A percentile compares a stretch with the other conserved stretches of the same genome.
These are phyloP conservation scores for Thelonectria rubi DNA, from an alignment of 2,329 filamentous ascomycete genomes.

Conservation along the genomic window DNA sequence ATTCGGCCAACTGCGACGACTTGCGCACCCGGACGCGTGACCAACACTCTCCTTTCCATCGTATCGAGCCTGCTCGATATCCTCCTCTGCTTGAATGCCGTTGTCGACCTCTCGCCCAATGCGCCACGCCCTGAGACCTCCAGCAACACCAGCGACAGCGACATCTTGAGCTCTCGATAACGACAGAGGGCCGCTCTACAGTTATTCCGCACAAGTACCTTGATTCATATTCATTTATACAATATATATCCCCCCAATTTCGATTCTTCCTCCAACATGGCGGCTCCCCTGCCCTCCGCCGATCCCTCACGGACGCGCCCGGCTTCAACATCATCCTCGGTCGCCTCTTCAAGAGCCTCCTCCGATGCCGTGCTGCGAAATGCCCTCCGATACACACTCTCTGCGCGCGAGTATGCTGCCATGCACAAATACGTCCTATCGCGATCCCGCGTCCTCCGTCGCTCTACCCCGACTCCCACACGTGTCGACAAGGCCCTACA, in stretches of 20 bases:
- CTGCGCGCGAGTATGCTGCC: conserved; percentile 83
- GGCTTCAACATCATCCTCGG: conserved; percentile 22
- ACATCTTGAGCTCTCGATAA: conserved; percentile 27
- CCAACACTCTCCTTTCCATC: neutral
- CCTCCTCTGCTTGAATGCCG: conserved; percentile 36
- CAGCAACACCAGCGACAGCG: conserved; percentile 34
- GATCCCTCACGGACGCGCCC: conserved; percentile 35
- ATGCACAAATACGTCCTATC: conserved; percentile 86
- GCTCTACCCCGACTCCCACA: conserved; percentile 64
- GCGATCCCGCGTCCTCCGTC: conserved; percentile 67
- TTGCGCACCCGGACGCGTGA: neutral
- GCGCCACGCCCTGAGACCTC: conserved; percentile 39
- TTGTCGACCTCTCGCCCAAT: conserved; percentile 33
- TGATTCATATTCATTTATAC: neutral
- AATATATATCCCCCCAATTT: conserved; percentile 11
- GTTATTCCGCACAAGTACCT: neutral
- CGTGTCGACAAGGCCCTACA: conserved; percentile 57
- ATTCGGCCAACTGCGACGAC: neutral
- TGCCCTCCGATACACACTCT: conserved; percentile 86
- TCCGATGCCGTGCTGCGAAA: conserved; percentile 81
- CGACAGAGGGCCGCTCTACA: conserved; percentile 17
- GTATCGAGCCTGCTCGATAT: conserved; percentile 4
- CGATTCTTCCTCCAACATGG: conserved; percentile 32
- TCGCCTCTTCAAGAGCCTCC: conserved; percentile 30
- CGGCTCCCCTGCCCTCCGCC: conserved; percentile 32